These are phyloP conservation scores for Geopyxis carbonaria DNA, from an alignment of 495 filamentous ascomycete genomes.

Conservation along the genomic window DNA sequence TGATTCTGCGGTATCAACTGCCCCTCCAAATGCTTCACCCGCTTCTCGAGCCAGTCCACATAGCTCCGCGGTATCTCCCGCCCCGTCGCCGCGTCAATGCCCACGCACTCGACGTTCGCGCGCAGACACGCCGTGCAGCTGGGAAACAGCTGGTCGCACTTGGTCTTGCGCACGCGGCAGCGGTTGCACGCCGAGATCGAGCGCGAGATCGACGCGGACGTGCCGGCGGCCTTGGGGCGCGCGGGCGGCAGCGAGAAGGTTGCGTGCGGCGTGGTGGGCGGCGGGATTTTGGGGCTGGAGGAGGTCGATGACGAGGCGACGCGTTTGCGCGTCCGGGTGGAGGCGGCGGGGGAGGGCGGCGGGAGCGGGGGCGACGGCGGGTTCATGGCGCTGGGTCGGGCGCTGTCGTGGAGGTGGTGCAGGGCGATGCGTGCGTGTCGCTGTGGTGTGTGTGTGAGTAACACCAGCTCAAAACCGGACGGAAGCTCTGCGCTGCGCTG, in stretches of 20 bases:
- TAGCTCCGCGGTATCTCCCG: slow-evolving; percentile 25
- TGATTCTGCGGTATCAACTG: slow-evolving; percentile 24
- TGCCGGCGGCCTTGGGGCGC: background rate
- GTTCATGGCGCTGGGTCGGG: slow-evolving; percentile 5
- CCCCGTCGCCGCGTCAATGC: slow-evolving; percentile 23
- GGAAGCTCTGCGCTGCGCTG: too few species aligned
- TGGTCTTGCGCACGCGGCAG: slow-evolving; percentile 38
- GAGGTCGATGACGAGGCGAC: background rate
- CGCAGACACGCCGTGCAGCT: slow-evolving; percentile 37
- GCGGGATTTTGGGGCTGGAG: slow-evolving; percentile 1
- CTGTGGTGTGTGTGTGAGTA: too few species aligned
- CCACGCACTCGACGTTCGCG: slow-evolving; percentile 34
- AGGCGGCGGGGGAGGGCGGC: slow-evolving; percentile 1
- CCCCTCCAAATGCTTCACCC: slow-evolving; percentile 35
- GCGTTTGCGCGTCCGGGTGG: background rate
- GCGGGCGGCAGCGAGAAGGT: background rate
- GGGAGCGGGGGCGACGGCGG: background rate
- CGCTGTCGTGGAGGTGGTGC: too few species aligned
- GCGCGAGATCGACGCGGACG: slow-evolving; percentile 8
- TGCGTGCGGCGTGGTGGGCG: slow-evolving; percentile 3
- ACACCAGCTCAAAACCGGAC: too few species aligned
- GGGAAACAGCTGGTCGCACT: slow-evolving; percentile 39
- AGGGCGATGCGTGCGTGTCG: too few species aligned
- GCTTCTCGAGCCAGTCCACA: slow-evolving; percentile 36
- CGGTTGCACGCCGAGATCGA: slow-evolving; percentile 33